phyloP scores from a whole-genome alignment of 2,329 filamentous ascomycete genomes.

The Neospermospora avenae region DNA sequence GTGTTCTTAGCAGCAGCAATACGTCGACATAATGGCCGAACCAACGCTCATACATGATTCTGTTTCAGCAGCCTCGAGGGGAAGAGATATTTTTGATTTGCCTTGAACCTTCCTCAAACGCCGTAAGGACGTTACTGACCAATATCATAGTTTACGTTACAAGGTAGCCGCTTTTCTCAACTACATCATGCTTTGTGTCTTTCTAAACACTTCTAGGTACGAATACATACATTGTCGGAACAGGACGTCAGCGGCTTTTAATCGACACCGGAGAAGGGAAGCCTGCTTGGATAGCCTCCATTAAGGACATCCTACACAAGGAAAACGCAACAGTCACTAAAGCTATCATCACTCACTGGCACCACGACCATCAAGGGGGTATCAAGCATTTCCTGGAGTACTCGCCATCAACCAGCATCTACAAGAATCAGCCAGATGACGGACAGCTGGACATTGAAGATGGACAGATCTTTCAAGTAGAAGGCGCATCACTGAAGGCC shows the following conservation, averaged over 20 bases:
- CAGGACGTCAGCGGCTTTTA: conserved; percentile 68
- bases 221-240: conserved; percentile 91
- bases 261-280: conserved; percentile 84
- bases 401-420: conserved; percentile 60
- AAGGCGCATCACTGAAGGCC: conserved; percentile 65
- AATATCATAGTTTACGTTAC: conserved; percentile 50
- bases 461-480: conserved; percentile 50
- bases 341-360: conserved; percentile 87
- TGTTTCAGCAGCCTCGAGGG: neutral
- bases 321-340: conserved; percentile 68
- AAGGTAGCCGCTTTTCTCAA: conserved; percentile 43
- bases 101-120: neutral
- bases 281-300: conserved; percentile 65
- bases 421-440: conserved; percentile 60
- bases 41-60: too few species aligned
- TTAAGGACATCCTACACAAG: conserved; percentile 61
- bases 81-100: neutral
- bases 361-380: conserved; percentile 80
- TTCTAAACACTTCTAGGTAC: conserved; percentile 61
- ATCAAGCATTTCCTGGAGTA: conserved; percentile 63
- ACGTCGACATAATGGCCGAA: too few species aligned
- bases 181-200: neutral
- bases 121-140: neutral
- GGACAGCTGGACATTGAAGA: conserved; percentile 54
- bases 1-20: too few species aligned